Evolutionary conservation across 192 early-diverging fungal genomes (phyloP), one percentile per base, ranked within the genome.

Genomic region (Tieghemiomyces parasiticus): DNA sequence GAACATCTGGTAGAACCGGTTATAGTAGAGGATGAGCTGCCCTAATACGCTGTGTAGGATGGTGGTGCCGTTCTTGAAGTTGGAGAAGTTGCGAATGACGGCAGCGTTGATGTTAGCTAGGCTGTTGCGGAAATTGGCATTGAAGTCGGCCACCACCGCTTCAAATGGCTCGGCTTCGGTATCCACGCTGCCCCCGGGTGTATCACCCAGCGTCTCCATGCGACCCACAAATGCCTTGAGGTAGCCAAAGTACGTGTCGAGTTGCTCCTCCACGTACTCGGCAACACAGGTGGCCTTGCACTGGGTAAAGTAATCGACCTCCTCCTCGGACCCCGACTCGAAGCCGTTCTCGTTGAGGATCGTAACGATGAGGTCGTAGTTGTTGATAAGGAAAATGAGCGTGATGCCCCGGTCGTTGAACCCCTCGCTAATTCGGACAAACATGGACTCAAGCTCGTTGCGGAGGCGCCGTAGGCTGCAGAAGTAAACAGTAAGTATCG

Each of bases 1-100:
- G 64, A 90, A 81, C 8, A 89, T 64, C 20, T 79, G 80, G 55
- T 87, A 69, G 67, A 93, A 99, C 20, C 84, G 78, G 28, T 89
- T 92, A 75, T 96, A 98, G 74, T 89, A 93, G 26, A 99, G 75
- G 20, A 95, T 80, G 24, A 95, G 74, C 71, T 91, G 88, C 22
- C 90, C 87, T 10, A 96, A 71, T 0, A 88, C 85, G 16, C 84
- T 80, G 64, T 99, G 95, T 50, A 96, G 72, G 24, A 95, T 87
- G n/a, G 81, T 70, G 0, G 91, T 90, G 13, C 95, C 93, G 49
- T 93, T 96, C 61, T 88, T 89, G 69, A 94, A 96, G 74, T 94
- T 96, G 46, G 91, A 83, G 65, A 99, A 99, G 63, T 84, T 80
- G 62, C 92, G 90, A 53, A 92, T 85, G 26, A 96, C 83, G 8